Evolutionary conservation across 495 filamentous ascomycete genomes (phyloP).

Genomic region (Penicillium waksmanii): DNA sequence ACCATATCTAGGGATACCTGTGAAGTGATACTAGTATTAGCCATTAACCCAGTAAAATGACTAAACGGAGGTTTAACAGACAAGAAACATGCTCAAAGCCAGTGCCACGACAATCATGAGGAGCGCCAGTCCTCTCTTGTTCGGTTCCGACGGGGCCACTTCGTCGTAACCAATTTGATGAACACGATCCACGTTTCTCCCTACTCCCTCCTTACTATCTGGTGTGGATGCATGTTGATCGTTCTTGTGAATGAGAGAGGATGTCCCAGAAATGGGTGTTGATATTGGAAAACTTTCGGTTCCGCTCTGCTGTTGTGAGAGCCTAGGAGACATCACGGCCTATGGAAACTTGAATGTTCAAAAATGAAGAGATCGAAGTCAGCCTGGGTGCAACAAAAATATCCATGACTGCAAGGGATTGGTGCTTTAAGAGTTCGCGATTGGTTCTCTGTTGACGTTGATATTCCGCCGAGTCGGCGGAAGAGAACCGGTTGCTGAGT

Average conservation of each 20-base stretch:
- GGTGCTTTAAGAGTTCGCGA: too few relatives aligned
- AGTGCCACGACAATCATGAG: not conserved
- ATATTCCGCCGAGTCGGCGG: constrained; percentile 1
- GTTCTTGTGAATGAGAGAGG: too few relatives aligned
- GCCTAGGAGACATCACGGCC: too few relatives aligned
- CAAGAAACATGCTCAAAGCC: not conserved
- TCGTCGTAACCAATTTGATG: not conserved
- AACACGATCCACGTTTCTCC: not conserved
- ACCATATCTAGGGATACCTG: not conserved
- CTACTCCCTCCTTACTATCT: not conserved
- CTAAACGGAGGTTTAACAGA: not conserved
- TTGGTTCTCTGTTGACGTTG: not conserved
- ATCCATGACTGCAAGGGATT: too few relatives aligned
- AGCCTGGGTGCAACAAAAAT: too few relatives aligned
- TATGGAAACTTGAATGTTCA: too few relatives aligned
- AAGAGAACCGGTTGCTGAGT: not conserved
- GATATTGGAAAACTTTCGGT: too few relatives aligned
- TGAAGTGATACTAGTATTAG: not conserved
- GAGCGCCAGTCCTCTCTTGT: not conserved
- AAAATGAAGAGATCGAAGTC: too few relatives aligned
- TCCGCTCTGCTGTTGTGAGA: too few relatives aligned
- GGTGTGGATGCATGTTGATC: not conserved
- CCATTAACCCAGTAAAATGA: too few relatives aligned
- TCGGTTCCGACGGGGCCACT: not conserved
- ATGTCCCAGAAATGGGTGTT: too few relatives aligned